Percentiles rank a stretch among this genome's conserved stretches.
Evolutionary conservation across 1,284 basidiomycete species (phyloP).

Genomic region (Moesziomyces globuligerus): DNA sequence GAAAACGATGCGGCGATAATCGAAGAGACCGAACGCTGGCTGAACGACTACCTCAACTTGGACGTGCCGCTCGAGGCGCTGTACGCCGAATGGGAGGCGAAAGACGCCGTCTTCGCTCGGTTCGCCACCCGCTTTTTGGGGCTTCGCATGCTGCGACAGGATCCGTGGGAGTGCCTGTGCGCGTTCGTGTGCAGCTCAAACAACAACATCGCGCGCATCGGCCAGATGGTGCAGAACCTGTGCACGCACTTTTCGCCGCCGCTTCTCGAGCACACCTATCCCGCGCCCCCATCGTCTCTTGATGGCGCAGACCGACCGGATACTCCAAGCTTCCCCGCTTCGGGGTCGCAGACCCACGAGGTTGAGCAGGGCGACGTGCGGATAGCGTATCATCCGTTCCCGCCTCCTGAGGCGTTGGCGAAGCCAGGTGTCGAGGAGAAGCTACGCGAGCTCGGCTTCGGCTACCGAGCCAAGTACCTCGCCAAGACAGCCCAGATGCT

Average conservation of each 20-base stretch:
- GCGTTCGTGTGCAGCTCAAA: constrained; percentile 96
- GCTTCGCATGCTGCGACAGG: constrained; percentile 82
- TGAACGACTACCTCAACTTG: constrained; percentile 90
- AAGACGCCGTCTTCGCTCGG: constrained; percentile 80
- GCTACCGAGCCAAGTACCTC: constrained; percentile 92
- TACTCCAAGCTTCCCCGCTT: no score
- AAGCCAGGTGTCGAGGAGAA: constrained; percentile 70
- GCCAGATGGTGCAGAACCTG: constrained; percentile 66
- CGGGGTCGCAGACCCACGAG: constrained; percentile 3
- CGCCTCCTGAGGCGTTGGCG: constrained; percentile 77
- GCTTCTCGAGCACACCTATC: constrained; percentile 69
- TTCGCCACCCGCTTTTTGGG: constrained; percentile 74
- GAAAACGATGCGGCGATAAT: constrained; percentile 1
- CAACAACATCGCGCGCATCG: constrained; percentile 77
- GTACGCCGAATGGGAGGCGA: constrained; percentile 79
- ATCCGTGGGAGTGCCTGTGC: constrained; percentile 79
- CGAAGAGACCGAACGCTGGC: constrained; percentile 75
- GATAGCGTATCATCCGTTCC: constrained; percentile 82
- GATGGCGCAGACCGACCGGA: constrained; percentile 38
- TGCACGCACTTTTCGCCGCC: constrained; percentile 72
- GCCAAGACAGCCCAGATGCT: constrained; percentile 84
- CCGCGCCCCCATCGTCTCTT: constrained; percentile 24
- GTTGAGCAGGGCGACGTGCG: constrained; percentile 22
- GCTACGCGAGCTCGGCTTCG: constrained; percentile 87
- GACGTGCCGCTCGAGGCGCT: constrained; percentile 78